Evolutionary conservation across 2,329 filamentous ascomycete genomes (phyloP).

Genomic region (Xylariaceae sp.): DNA sequence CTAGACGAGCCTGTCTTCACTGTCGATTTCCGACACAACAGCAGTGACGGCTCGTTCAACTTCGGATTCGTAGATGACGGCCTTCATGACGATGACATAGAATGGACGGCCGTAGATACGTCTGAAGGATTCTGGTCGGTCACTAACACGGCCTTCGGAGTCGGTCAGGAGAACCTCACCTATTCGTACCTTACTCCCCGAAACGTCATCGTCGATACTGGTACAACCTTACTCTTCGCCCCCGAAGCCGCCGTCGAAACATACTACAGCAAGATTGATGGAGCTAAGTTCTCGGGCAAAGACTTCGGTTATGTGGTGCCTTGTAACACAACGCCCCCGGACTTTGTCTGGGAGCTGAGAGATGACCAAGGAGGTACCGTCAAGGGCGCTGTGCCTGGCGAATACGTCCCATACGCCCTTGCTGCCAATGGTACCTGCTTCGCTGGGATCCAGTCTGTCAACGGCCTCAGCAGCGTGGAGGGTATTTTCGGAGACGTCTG

Average conservation of each 20-base stretch:
- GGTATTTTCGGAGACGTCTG: constrained; percentile 77
- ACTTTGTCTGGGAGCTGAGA: constrained; percentile 54
- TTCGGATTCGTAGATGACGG: constrained; percentile 48
- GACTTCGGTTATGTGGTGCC: constrained; percentile 56
- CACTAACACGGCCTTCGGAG: constrained; percentile 34
- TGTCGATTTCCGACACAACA: constrained; percentile 47
- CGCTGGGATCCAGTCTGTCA: constrained; percentile 68
- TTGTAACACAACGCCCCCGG: constrained; percentile 55
- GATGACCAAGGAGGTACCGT: constrained; percentile 41
- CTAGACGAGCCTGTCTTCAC: constrained; percentile 46
- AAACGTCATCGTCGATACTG: constrained; percentile 64
- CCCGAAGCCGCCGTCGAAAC: constrained; percentile 52
- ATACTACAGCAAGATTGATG: constrained; percentile 58
- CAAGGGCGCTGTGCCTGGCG: constrained; percentile 52
- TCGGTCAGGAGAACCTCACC: constrained; percentile 32
- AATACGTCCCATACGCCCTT: constrained; percentile 54
- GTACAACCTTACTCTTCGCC: constrained; percentile 64
- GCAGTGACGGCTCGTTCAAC: constrained; percentile 45
- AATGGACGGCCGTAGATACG: constrained; percentile 49
- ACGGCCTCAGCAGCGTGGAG: constrained; percentile 45
- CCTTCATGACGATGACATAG: constrained; percentile 40
- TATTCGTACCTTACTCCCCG: constrained; percentile 39
- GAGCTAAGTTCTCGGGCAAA: constrained; percentile 47
- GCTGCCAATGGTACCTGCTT: constrained; percentile 60
- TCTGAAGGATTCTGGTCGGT: constrained; percentile 48